Evolutionary conservation across 2,329 filamentous ascomycete species (phyloP).

Genomic region (Aureobasidium subglaciale): DNA sequence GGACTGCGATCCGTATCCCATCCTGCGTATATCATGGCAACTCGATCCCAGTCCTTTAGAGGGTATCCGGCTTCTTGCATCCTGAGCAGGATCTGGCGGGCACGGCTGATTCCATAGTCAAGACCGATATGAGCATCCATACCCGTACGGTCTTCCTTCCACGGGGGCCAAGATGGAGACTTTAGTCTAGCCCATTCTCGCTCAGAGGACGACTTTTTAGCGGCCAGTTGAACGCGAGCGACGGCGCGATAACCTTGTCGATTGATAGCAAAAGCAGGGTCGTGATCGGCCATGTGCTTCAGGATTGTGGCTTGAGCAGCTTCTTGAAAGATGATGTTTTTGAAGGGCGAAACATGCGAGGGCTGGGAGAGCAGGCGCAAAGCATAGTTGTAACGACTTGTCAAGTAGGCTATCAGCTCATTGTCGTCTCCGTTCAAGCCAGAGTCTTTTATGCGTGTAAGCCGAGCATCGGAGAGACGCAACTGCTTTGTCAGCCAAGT

Average conservation of each 20-base stretch:
- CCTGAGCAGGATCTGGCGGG: conserved; percentile 47
- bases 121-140: conserved; percentile 53
- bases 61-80: conserved; percentile 56
- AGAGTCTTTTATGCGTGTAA: not conserved
- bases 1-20: conserved; percentile 59
- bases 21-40: conserved; percentile 49
- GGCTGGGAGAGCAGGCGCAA: conserved; percentile 44
- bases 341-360: conserved; percentile 42
- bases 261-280: conserved; percentile 50
- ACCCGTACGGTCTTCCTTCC: conserved; percentile 55
- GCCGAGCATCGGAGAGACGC: not conserved
- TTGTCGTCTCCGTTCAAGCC: not conserved
- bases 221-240: conserved; percentile 49
- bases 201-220: conserved; percentile 49
- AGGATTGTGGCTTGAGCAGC: conserved; percentile 52
- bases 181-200: conserved; percentile 53
- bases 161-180: conserved; percentile 57
- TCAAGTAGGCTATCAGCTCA: not conserved
- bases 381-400: conserved; percentile 33
- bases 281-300: conserved; percentile 48
- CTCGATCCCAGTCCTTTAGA: conserved; percentile 44
- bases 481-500: not conserved
- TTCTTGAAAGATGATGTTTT: conserved; percentile 44
- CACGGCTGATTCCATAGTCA: conserved; percentile 50
- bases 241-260: conserved; percentile 52